Conservation (phyloP, 345 rosid genomes). For the Dipteronia dyeriana region DNA sequence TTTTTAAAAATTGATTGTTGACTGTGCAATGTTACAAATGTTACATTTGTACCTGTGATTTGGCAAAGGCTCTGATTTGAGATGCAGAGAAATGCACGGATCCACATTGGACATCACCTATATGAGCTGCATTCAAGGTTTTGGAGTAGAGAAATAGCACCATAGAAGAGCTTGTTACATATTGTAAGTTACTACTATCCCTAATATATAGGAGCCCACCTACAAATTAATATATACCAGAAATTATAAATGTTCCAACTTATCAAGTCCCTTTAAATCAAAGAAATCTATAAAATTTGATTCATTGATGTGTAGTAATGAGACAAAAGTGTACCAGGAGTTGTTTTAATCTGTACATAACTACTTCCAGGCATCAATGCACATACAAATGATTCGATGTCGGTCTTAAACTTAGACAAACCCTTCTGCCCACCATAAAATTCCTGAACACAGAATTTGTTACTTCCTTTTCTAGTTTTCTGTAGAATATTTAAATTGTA, state of each 20-base stretch:
- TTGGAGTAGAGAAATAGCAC: conserved; percentile 61
- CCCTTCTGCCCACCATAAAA: conserved; percentile 56
- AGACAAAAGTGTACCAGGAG: conserved; percentile 52
- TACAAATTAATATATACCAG: conserved; percentile 23
- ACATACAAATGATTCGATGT: conserved; percentile 66
- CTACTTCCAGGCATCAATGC: conserved; percentile 84
- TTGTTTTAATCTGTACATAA: conserved; percentile 60
- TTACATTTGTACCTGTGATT: conserved; percentile 56
- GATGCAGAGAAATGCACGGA: conserved; percentile 57
- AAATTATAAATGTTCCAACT: neutral
- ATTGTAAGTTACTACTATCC: conserved; percentile 77
- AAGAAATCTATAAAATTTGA: too few species aligned
- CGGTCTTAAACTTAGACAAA: conserved; percentile 52
- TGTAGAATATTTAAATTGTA: neutral
- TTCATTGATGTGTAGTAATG: neutral
- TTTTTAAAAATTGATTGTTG: too few species aligned
- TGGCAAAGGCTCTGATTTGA: conserved; percentile 64
- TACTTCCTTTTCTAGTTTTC: neutral
- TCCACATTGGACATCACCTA: conserved; percentile 62
- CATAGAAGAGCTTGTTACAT: conserved; percentile 61
- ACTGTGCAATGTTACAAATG: too few species aligned
- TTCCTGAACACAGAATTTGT: conserved; percentile 40
- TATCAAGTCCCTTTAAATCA: too few species aligned
- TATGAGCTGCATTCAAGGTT: conserved; percentile 39
- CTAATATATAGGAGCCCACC: conserved; percentile 77